phyloP scores from a whole-genome alignment of 352 stramenopile genomes.

The Pythium utonaiense region DNA sequence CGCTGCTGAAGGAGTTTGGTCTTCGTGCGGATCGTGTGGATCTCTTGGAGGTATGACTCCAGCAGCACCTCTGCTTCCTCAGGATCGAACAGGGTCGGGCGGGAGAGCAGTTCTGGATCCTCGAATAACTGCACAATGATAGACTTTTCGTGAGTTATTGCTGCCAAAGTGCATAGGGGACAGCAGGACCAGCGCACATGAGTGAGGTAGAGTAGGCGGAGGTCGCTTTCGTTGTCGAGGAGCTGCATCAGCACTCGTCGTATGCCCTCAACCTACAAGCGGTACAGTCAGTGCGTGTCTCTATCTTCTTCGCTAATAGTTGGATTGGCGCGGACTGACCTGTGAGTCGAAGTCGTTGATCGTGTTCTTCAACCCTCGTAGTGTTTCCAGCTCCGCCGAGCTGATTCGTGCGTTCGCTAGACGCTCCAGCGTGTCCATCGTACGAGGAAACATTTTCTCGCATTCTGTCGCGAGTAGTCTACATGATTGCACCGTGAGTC shows the following conservation, averaged over 20 bases:
- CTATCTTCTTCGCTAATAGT: too few relatives aligned
- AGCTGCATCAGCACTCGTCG: conserved; percentile 63
- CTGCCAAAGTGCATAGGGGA: too few relatives aligned
- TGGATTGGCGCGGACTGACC: too few relatives aligned
- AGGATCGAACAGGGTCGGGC: conserved; percentile 59
- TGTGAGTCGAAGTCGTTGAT: conserved; percentile 72
- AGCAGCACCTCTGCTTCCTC: conserved; percentile 72
- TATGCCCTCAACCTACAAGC: conserved; percentile 31
- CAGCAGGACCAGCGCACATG: conserved; percentile 31
- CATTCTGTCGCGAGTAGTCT: conserved; percentile 27
- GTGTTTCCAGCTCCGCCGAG: conserved; percentile 46
- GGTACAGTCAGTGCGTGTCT: too few relatives aligned
- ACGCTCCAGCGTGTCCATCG: conserved; percentile 39
- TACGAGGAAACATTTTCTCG: conserved; percentile 33
- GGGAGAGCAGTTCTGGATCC: conserved; percentile 47
- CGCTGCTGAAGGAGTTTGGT: conserved; percentile 62
- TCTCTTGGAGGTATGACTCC: conserved; percentile 76
- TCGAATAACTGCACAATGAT: conserved; percentile 6
- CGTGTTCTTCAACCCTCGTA: conserved; percentile 67
- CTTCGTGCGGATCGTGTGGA: conserved; percentile 75
- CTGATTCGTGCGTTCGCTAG: conserved; percentile 44
- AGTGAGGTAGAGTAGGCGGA: conserved; percentile 63
- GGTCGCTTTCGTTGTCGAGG: conserved; percentile 66
- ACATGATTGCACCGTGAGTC: neutral
- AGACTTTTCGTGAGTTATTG: too few relatives aligned